Base-by-base conservation (phyloP, 805 yeast species). In the Metschnikowia rubicola region DNA sequence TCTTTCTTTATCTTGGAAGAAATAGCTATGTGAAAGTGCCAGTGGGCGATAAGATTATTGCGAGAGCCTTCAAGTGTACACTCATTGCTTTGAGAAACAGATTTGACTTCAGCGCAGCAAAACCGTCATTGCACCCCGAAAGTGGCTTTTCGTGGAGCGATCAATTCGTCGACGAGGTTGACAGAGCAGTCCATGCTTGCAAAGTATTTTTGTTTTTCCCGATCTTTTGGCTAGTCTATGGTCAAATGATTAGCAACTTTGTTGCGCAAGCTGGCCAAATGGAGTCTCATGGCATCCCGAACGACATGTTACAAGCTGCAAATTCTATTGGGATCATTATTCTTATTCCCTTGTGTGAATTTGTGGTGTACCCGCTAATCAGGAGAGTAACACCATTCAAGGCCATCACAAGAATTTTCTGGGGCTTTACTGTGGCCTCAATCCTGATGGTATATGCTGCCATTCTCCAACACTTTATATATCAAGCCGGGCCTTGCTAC, bases 181-280 rank as follows among this genome's bases (percentile, higher is more conserved):
- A 43, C 31, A 37, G 55, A 29, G 48, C 56, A 26, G 17, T 46
- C 10, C 39, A 43, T 31, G 56, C 53, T 10, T 53, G 56, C 43
- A 51, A 51, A 30, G 55, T 53, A 30, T 53, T 53, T 35, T 32
- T 53, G 5, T 53, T 51, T 28, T 53, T 38, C 38, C 56, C 56
- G 9, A 43, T 44, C 15, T 53, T 42, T 46, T 53, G 56, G 56
- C 45, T 53, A 12, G 55, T 51, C n/a, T 53, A 48, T 36, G 55
- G 55, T 9, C 56, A 53, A 37, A 53, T 53, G 55, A 34, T 46
- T 31, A 51, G 46, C 40, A 51, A 46, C 30, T 48, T 51, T 30
- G 49, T 53, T 30, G 45, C 55, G 11, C 56, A 51, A 31, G 56
- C 56, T 8, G 56, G 51, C 17, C 50, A 53, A 30, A 53, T 53